Percentiles rank a stretch among this genome's conserved stretches.
Evolutionary conservation across 169 alveolate species (phyloP).

Genomic region (Plasmodium ovale): DNA sequence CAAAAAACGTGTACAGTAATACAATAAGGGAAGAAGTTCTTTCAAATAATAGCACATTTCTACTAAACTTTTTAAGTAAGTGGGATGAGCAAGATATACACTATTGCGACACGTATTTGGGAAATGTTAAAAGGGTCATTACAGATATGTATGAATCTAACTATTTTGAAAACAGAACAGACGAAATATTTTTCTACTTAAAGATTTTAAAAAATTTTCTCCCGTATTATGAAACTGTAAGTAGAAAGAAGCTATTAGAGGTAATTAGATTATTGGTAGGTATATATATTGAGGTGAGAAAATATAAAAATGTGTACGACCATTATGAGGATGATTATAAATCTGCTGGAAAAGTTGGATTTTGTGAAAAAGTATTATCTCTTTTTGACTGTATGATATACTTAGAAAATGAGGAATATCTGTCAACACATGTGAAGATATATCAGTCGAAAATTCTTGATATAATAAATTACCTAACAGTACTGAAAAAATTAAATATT

Average conservation of each 20-base stretch:
- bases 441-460: slow-evolving; percentile 61
- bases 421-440: slow-evolving; percentile 52
- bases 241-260: slow-evolving; percentile 31
- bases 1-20: background rate
- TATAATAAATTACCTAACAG: slow-evolving; percentile 23
- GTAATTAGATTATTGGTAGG: slow-evolving; percentile 9
- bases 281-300: slow-evolving; percentile 32
- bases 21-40: slow-evolving; percentile 11
- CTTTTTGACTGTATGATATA: slow-evolving; percentile 43
- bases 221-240: slow-evolving; percentile 8
- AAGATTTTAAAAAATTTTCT: slow-evolving; percentile 51
- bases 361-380: slow-evolving; percentile 21
- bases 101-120: slow-evolving; percentile 9
- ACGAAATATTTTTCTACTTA: slow-evolving; percentile 38
- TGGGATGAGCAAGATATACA: slow-evolving; percentile 31
- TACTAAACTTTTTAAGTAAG: slow-evolving; percentile 35
- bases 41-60: slow-evolving; percentile 18
- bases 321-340: background rate
- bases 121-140: slow-evolving; percentile 30
- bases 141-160: slow-evolving; percentile 18
- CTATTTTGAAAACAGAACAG: slow-evolving; percentile 22
- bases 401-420: slow-evolving; percentile 42
- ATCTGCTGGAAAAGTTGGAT: background rate
- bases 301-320: background rate
- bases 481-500: slow-evolving; percentile 18